These are phyloP conservation scores for Rhexocercosporidium sp. DNA, from an alignment of 2,329 filamentous ascomycete genomes.

Conservation along the genomic window DNA sequence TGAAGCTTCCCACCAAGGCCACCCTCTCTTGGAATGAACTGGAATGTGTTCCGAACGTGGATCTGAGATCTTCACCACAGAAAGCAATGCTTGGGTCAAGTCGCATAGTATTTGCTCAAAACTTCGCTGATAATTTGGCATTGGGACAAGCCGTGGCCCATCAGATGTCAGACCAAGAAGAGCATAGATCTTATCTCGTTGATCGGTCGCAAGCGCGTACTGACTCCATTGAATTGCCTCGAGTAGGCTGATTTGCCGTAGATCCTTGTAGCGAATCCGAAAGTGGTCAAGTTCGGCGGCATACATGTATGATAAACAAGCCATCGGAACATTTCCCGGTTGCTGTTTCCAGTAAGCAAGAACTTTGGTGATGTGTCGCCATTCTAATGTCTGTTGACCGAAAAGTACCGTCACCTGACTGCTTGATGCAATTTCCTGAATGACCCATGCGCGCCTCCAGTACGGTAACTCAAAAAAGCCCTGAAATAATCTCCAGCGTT, in stretches of 20 bases:
- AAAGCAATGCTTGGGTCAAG: slow-evolving; percentile 1
- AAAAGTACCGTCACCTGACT: background rate
- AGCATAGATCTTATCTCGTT: slow-evolving; percentile 5
- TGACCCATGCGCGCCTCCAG: background rate
- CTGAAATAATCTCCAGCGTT: background rate
- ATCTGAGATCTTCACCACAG: background rate
- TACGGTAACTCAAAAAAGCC: background rate
- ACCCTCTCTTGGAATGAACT: background rate
- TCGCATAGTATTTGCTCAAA: slow-evolving; percentile 1
- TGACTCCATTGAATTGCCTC: slow-evolving; percentile 16
- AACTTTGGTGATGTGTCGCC: slow-evolving; percentile 1
- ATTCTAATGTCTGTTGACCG: background rate
- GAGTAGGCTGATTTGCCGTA: slow-evolving; percentile 10
- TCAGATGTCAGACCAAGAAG: background rate
- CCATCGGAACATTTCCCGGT: background rate
- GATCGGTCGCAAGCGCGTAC: slow-evolving; percentile 7
- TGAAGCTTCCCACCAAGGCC: background rate
- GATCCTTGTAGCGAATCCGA: slow-evolving; percentile 2
- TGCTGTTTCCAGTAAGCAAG: slow-evolving; percentile 1
- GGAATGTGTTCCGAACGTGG: slow-evolving; percentile 1
- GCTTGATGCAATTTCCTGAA: slow-evolving; percentile 1
- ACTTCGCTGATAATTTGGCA: slow-evolving; percentile 6
- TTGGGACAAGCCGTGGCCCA: background rate
- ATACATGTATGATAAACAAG: slow-evolving; percentile 2
- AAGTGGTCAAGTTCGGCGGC: background rate